Evolutionary conservation across 2,329 filamentous ascomycete genomes (phyloP).

Genomic region (Aphanoascus verrucosus): DNA sequence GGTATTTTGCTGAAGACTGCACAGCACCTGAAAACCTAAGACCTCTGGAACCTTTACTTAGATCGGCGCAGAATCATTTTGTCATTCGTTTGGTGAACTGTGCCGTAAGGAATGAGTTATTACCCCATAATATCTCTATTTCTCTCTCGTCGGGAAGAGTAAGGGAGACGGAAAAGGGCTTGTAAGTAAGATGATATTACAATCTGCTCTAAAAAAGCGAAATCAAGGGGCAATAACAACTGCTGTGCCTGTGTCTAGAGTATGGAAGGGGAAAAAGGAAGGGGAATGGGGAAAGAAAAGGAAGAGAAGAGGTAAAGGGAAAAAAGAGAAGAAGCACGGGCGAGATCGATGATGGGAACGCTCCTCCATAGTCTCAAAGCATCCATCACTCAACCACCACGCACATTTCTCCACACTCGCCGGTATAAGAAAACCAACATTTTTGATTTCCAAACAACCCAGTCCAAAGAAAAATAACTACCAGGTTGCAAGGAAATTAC

Average conservation of each 20-base stretch:
- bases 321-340: neutral
- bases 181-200: constrained; percentile 20
- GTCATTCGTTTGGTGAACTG: too few species aligned
- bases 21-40: too few species aligned
- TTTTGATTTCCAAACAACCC: constrained; percentile 8
- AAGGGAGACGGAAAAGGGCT: neutral
- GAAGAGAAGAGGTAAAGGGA: neutral
- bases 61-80: too few species aligned
- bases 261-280: constrained; percentile 2
- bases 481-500: constrained; percentile 24
- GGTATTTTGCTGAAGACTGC: too few species aligned
- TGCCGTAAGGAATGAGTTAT: neutral
- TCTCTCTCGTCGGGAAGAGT: neutral
- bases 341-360: neutral
- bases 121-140: neutral
- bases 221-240: constrained; percentile 12
- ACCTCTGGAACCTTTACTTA: too few species aligned
- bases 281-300: neutral
- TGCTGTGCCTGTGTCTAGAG: constrained; percentile 5
- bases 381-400: neutral
- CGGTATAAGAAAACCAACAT: constrained; percentile 9
- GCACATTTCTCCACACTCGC: constrained; percentile 5
- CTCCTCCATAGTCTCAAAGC: constrained; percentile 6
- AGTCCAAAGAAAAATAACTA: constrained; percentile 9
- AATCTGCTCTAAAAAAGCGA: constrained; percentile 8